These are phyloP conservation scores for Aquilaria malaccensis DNA, from an alignment of 345 rosid genomes.

Conservation along the genomic window DNA sequence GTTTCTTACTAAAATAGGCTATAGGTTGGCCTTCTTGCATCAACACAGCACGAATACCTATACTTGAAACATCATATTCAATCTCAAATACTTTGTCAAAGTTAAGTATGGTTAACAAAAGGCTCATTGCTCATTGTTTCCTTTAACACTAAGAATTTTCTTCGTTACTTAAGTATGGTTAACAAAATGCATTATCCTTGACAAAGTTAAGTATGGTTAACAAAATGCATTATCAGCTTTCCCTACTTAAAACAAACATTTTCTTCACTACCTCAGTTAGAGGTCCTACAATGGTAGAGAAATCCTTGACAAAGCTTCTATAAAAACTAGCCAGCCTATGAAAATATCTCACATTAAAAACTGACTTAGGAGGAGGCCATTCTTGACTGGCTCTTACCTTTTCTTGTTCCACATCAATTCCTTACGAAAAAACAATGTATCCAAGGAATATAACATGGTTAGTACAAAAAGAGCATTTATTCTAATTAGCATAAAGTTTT, in stretches of 20 bases:
- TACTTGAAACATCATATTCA: not conserved
- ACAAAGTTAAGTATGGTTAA: no score
- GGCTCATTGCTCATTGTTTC: not conserved
- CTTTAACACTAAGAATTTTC: no score
- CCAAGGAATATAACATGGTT: no score
- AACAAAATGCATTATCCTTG: no score
- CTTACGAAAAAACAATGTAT: not conserved
- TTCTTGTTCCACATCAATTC: not conserved
- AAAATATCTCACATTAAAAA: not conserved
- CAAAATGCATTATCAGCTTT: not conserved
- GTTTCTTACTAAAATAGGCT: not conserved
- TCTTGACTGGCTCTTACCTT: not conserved
- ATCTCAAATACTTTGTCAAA: not conserved
- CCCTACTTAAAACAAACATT: not conserved
- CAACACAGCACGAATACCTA: not conserved
- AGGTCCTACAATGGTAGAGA: not conserved
- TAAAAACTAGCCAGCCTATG: constrained; percentile 2
- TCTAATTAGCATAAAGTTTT: no score
- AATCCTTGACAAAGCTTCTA: not conserved
- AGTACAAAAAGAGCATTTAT: no score
- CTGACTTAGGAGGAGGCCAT: not conserved
- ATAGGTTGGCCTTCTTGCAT: not conserved
- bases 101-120: not conserved
- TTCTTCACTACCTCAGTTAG: not conserved
- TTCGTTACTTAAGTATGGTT: no score